Evolutionary conservation across 139 green algal species (phyloP).

Genomic region (Chloropicon primus): DNA sequence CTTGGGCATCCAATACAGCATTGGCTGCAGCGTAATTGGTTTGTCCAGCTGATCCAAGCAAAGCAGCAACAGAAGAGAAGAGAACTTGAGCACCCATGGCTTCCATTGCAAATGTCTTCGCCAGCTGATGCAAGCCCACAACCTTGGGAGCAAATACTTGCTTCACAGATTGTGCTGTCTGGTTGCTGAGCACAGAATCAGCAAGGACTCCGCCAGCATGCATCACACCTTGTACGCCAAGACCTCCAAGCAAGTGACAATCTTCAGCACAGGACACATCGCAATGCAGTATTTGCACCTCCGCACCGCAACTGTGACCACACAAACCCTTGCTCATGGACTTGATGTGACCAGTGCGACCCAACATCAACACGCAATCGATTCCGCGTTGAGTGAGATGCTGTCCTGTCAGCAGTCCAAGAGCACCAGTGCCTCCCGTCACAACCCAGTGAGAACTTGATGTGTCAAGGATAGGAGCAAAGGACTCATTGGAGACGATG

Average conservation of each 20-base stretch:
- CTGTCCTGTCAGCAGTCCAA: neutral
- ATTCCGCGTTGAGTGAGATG: neutral
- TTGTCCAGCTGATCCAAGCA: slow-evolving; percentile 35
- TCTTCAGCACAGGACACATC: neutral
- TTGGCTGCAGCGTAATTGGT: slow-evolving; percentile 24
- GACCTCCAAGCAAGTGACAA: neutral
- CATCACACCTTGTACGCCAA: neutral
- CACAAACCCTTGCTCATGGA: neutral
- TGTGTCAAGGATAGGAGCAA: neutral
- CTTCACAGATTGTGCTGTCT: neutral
- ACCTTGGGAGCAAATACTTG: neutral
- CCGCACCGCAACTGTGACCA: neutral
- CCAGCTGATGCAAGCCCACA: neutral
- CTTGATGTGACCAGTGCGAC: neutral
- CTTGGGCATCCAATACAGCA: slow-evolving; percentile 18
- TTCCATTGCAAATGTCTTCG: neutral
- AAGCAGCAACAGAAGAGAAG: slow-evolving; percentile 39
- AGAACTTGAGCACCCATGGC: neutral
- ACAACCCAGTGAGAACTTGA: neutral
- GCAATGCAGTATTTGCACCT: neutral
- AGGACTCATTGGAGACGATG: neutral
- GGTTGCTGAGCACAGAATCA: neutral
- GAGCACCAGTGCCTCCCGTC: neutral
- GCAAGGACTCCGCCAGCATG: neutral
- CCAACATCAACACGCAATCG: neutral